Conservation (phyloP, 805 yeast species). For the Candida dajiaensis region DNA sequence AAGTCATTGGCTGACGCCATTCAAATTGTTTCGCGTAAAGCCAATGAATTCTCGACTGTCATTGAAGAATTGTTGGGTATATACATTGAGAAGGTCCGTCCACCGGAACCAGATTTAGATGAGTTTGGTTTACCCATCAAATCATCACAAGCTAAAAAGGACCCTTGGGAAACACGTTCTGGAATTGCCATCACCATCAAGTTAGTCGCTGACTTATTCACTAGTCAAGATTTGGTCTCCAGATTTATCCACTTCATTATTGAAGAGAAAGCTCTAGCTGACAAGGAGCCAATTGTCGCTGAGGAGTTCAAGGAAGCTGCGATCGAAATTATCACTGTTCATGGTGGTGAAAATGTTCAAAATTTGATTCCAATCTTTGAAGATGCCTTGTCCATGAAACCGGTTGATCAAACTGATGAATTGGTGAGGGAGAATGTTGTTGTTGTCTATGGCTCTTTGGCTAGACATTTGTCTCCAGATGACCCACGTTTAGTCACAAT, state of each 20-base stretch:
- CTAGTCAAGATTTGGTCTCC: conserved; percentile 35
- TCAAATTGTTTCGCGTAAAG: conserved; percentile 25
- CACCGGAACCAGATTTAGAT: conserved; percentile 74
- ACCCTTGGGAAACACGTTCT: conserved; percentile 79
- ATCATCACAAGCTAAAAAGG: conserved; percentile 53
- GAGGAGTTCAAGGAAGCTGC: conserved; percentile 91
- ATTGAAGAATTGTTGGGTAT: conserved; percentile 43
- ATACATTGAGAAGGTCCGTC: conserved; percentile 57
- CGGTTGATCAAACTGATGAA: conserved; percentile 46
- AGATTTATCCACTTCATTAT: conserved; percentile 58
- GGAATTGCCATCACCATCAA: conserved; percentile 70
- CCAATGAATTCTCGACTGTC: conserved; percentile 25
- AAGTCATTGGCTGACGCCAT: conserved; percentile 60
- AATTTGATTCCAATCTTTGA: conserved; percentile 79
- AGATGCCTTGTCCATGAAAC: conserved; percentile 44
- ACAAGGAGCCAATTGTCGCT: conserved; percentile 63
- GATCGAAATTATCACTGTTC: conserved; percentile 55
- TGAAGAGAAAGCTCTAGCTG: conserved; percentile 64
- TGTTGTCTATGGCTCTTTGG: conserved; percentile 85
- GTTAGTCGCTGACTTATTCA: conserved; percentile 42
- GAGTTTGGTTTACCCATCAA: conserved; percentile 74
- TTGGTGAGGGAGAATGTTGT: conserved; percentile 72
- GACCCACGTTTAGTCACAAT: conserved; percentile 65
- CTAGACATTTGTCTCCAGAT: conserved; percentile 64
- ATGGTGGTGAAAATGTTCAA: conserved; percentile 68